A percentile compares a stretch with the other conserved stretches of the same genome.
Evolutionary conservation across 2,329 filamentous ascomycete genomes (phyloP).

Genomic region (Emergomyces pasteurianus): DNA sequence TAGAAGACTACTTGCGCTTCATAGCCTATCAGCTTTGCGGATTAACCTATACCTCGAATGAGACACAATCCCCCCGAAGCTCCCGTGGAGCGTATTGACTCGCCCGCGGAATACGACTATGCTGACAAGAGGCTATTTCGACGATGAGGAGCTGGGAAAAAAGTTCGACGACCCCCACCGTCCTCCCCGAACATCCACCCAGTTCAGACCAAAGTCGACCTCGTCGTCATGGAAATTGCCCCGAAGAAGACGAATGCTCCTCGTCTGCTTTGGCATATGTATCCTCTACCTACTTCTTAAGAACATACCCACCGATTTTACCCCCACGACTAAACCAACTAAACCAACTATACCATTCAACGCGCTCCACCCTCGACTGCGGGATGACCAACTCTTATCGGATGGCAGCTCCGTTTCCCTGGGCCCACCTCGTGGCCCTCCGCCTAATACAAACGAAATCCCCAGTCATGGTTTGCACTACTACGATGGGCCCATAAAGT

Average conservation of each 20-base stretch:
- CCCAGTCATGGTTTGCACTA: slow-evolving; percentile 26
- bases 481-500: slow-evolving; percentile 60
- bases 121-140: slow-evolving; percentile 33
- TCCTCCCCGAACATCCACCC: slow-evolving; percentile 19
- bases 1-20: background rate
- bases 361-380: background rate
- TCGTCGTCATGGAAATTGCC: slow-evolving; percentile 25
- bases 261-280: slow-evolving; percentile 37
- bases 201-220: slow-evolving; percentile 13
- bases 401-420: background rate
- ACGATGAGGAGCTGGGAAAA: slow-evolving; percentile 53
- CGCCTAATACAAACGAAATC: slow-evolving; percentile 10
- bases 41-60: background rate
- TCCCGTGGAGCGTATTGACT: slow-evolving; percentile 15
- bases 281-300: slow-evolving; percentile 52
- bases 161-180: slow-evolving; percentile 48
- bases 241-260: slow-evolving; percentile 39
- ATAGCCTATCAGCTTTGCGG: background rate
- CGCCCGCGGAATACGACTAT: slow-evolving; percentile 24
- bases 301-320: background rate
- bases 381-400: background rate
- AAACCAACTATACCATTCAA: background rate
- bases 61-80: slow-evolving; percentile 10
- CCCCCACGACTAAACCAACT: no score
- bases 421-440: slow-evolving; percentile 6